Evolutionary conservation across 139 green algal genomes (phyloP).

Genomic region (Marvania coccoides): DNA sequence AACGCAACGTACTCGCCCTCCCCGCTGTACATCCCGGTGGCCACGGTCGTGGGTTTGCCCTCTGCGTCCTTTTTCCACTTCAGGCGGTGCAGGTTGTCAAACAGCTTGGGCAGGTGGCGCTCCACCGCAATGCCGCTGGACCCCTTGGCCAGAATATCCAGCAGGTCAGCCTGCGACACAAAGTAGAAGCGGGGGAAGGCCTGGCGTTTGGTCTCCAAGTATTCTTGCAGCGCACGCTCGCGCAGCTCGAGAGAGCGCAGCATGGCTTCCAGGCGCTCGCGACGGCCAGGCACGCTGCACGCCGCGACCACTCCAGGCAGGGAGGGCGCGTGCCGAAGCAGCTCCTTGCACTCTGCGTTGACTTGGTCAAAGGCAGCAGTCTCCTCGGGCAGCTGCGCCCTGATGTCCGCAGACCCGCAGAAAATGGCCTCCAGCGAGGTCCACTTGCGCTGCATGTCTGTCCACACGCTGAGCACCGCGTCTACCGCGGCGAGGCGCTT

Average conservation of each 20-base stretch:
- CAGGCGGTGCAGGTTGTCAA: constrained; percentile 88
- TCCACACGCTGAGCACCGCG: constrained; percentile 67
- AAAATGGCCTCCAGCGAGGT: constrained; percentile 87
- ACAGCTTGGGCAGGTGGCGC: constrained; percentile 82
- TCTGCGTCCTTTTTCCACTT: constrained; percentile 55
- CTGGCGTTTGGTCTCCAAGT: constrained; percentile 87
- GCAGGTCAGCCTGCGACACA: constrained; percentile 76
- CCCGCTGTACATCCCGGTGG: constrained; percentile 71
- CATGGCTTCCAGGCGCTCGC: constrained; percentile 83
- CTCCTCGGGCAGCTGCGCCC: constrained; percentile 86
- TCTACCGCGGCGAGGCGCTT: constrained; percentile 79
- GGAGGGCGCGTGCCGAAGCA: constrained; percentile 69
- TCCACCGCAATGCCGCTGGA: constrained; percentile 74
- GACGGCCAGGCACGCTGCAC: constrained; percentile 77
- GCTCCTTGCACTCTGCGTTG: constrained; percentile 74
- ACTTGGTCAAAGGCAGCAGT: constrained; percentile 76
- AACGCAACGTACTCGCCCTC: constrained; percentile 85
- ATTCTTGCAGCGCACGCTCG: constrained; percentile 65
- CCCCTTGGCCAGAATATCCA: constrained; percentile 89
- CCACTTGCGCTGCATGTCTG: constrained; percentile 88
- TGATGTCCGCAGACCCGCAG: constrained; percentile 77
- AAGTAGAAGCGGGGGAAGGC: constrained; percentile 95
- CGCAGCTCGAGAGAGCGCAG: constrained; percentile 81
- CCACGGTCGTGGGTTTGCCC: constrained; percentile 54
- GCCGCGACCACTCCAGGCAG: constrained; percentile 79